phyloP scores from a whole-genome alignment of 441 rosid genomes.

The Pelargonium cotyledonis region DNA sequence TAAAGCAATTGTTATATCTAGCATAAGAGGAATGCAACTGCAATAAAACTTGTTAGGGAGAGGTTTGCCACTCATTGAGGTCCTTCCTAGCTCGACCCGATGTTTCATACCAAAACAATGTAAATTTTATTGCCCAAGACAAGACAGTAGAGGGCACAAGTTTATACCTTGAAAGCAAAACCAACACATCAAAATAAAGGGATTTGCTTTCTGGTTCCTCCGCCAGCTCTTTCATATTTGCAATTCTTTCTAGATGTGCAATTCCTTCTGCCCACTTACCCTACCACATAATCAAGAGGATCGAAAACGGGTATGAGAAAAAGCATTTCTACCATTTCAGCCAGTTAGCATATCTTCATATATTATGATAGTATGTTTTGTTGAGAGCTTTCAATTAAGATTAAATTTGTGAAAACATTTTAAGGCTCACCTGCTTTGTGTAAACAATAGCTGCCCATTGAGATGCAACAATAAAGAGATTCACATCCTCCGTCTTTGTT shows the following conservation, averaged over 20 bases:
- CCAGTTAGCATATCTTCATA: background rate
- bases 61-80: background rate
- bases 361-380: background rate
- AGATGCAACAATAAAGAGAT: slow-evolving; percentile 62
- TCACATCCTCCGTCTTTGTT: slow-evolving; percentile 41
- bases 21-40: background rate
- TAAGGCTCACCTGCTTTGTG: slow-evolving; percentile 48
- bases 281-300: slow-evolving; percentile 14
- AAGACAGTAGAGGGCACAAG: background rate
- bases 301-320: background rate
- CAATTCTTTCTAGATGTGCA: slow-evolving; percentile 65
- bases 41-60: no score
- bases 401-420: background rate
- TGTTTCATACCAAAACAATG: background rate
- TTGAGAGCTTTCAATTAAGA: background rate
- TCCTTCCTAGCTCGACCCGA: background rate
- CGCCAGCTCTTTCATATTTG: slow-evolving; percentile 50
- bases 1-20: background rate
- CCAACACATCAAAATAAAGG: slow-evolving; percentile 61
- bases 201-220: slow-evolving; percentile 62
- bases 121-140: background rate
- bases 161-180: slow-evolving; percentile 60
- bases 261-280: slow-evolving; percentile 63
- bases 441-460: slow-evolving; percentile 73
- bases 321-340: background rate